Conservation (phyloP, 2,329 filamentous ascomycete species). For the Fusarium sp. region DNA sequence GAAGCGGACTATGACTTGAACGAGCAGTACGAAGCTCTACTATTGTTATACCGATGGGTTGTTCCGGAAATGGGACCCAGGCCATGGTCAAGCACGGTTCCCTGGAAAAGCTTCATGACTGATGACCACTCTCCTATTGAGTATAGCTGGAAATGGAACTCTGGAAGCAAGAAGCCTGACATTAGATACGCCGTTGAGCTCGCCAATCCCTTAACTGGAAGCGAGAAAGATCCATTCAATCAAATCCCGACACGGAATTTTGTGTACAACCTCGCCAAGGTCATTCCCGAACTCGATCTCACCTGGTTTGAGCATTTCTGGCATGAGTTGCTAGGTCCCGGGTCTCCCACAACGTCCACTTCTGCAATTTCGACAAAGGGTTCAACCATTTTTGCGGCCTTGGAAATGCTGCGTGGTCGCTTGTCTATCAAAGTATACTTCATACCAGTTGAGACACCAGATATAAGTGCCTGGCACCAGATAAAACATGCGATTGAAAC, state of each 20-base stretch:
- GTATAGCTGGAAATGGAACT: conserved; percentile 6
- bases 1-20: background rate
- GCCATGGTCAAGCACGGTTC: background rate
- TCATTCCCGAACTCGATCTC: background rate
- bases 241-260: background rate
- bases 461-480: background rate
- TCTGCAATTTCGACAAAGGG: background rate
- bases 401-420: background rate
- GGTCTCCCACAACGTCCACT: background rate
- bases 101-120: background rate
- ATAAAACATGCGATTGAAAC: background rate
- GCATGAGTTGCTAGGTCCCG: background rate
- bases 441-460: background rate
- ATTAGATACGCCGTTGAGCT: background rate
- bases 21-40: background rate
- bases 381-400: background rate
- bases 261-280: background rate
- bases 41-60: background rate
- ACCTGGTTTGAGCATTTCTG: conserved; percentile 1
- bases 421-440: background rate
- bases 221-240: background rate
- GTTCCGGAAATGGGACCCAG: background rate
- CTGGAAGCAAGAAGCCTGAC: background rate
- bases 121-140: conserved; percentile 1
- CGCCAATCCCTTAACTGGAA: background rate